A percentile compares a stretch with the other conserved stretches of the same genome.
phyloP scores from a whole-genome alignment of 257 asterid species.

The Primulina tabacum region DNA sequence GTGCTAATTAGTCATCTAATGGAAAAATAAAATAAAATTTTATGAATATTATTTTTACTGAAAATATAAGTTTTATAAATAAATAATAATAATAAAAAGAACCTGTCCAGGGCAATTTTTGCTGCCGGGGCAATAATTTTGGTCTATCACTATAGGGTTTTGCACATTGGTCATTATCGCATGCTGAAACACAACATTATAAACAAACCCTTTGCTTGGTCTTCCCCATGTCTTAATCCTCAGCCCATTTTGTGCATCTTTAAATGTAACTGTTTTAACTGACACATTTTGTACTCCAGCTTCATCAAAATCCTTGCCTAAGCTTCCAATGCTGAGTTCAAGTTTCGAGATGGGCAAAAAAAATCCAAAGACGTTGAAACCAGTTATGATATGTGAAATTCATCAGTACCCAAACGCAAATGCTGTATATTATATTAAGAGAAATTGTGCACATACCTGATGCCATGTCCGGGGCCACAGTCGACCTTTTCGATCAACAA shows the following conservation, averaged over 20 bases:
- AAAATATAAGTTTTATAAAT: not conserved
- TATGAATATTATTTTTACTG: not conserved
- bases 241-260: conserved; percentile 48
- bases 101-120: conserved; percentile 51
- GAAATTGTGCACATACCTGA: conserved; percentile 29
- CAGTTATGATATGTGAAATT: not conserved
- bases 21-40: not conserved
- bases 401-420: no score
- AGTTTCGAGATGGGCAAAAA: no score
- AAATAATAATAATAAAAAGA: not conserved
- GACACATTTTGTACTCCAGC: conserved; percentile 58
- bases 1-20: not conserved
- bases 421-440: not conserved
- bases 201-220: conserved; percentile 59
- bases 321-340: conserved; percentile 54
- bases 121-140: conserved; percentile 55
- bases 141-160: conserved; percentile 68
- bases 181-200: conserved; percentile 44
- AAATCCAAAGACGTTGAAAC: no score
- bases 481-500: conserved; percentile 36
- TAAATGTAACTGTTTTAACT: conserved; percentile 35
- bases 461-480: conserved; percentile 65
- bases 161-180: conserved; percentile 49
- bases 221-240: conserved; percentile 64
- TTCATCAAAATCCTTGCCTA: conserved; percentile 49